Evolutionary conservation across 495 filamentous ascomycete genomes (phyloP).

Genomic region (Platismatia glauca): DNA sequence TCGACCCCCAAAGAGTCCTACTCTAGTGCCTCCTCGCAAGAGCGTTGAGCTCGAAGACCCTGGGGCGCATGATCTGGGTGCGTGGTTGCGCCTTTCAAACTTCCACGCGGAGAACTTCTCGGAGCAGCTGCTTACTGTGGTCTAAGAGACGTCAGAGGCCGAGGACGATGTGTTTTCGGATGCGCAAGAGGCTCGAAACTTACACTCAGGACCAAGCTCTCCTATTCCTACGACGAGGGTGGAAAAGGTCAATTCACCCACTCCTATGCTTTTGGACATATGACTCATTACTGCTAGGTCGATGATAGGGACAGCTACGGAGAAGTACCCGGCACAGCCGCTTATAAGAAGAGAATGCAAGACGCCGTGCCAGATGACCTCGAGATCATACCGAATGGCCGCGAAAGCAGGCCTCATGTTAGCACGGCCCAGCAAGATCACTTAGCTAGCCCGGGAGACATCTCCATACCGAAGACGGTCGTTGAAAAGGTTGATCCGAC

Average conservation of each 20-base stretch:
- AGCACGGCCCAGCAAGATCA: slow-evolving; percentile 29
- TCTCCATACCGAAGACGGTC: slow-evolving; percentile 68
- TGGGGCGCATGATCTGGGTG: slow-evolving; percentile 77
- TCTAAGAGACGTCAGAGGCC: slow-evolving; percentile 53
- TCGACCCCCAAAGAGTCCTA: slow-evolving; percentile 15
- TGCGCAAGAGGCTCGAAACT: slow-evolving; percentile 59
- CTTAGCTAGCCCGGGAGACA: slow-evolving; percentile 42
- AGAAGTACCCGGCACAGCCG: slow-evolving; percentile 53
- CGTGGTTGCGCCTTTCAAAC: slow-evolving; percentile 18
- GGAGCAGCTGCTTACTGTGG: not conserved
- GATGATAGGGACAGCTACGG: slow-evolving; percentile 50
- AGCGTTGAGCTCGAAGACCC: slow-evolving; percentile 61
- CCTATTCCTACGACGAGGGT: slow-evolving; percentile 54
- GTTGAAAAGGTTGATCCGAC: slow-evolving; percentile 69
- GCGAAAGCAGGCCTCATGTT: slow-evolving; percentile 40
- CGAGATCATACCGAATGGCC: slow-evolving; percentile 50
- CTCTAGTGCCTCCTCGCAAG: slow-evolving; percentile 57
- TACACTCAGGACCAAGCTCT: slow-evolving; percentile 36
- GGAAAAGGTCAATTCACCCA: slow-evolving; percentile 34
- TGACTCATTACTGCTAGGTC: slow-evolving; percentile 22
- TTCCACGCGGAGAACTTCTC: not conserved
- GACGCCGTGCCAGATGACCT: slow-evolving; percentile 62
- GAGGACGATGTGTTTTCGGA: slow-evolving; percentile 87
- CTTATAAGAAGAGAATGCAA: slow-evolving; percentile 47
- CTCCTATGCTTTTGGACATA: not conserved